Evolutionary conservation across 1,284 basidiomycete genomes (phyloP).

Genomic region (Mrakiaceae sp.): DNA sequence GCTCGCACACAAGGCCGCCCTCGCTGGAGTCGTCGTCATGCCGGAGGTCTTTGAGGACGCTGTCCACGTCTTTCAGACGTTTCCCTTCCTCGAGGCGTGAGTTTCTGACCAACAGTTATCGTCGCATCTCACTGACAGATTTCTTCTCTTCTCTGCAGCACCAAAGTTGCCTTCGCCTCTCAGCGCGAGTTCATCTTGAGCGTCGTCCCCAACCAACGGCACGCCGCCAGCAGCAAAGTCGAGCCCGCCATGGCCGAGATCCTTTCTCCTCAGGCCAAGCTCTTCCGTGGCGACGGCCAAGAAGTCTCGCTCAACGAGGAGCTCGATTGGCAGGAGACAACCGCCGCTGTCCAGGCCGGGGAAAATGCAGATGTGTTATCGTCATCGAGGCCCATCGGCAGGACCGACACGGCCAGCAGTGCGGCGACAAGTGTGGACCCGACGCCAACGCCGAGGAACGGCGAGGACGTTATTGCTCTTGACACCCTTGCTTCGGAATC

Average conservation of each 20-base stretch:
- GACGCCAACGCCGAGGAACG: too few species aligned
- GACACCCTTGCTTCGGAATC: too few species aligned
- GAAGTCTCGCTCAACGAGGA: background rate
- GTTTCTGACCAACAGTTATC: background rate
- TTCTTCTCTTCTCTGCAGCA: background rate
- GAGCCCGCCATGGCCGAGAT: background rate
- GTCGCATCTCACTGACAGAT: background rate
- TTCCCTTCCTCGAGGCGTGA: constrained; percentile 61
- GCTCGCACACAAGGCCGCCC: constrained; percentile 84
- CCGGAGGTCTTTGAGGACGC: constrained; percentile 91
- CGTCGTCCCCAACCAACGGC: background rate
- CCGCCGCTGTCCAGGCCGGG: background rate
- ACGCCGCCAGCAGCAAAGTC: background rate
- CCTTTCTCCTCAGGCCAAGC: background rate
- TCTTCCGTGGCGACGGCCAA: background rate
- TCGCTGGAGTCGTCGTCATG: constrained; percentile 75
- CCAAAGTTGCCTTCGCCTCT: constrained; percentile 1
- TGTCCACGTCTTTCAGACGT: constrained; percentile 82
- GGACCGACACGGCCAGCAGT: too few species aligned
- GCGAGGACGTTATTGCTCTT: too few species aligned
- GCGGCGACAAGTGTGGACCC: too few species aligned
- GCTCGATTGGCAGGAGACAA: background rate
- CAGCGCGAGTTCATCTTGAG: constrained; percentile 15
- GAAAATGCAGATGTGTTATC: background rate
- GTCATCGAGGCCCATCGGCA: background rate